These are phyloP conservation scores for Aspergillus leporis DNA, from an alignment of 495 filamentous ascomycete species.

Conservation along the genomic window DNA sequence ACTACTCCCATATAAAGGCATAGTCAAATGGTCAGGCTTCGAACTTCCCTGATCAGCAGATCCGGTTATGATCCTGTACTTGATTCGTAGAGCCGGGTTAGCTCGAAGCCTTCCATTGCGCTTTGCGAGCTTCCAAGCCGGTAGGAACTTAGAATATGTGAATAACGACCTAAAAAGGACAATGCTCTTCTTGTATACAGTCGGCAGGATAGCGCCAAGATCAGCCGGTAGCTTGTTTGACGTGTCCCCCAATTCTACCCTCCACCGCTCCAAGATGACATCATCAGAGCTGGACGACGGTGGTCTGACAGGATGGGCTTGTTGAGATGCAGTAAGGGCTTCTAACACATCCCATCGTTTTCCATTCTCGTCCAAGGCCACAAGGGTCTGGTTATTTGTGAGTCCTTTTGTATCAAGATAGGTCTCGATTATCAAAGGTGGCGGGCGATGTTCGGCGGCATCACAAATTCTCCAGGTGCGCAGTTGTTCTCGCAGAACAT, in stretches of 20 bases:
- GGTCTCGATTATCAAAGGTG: constrained; percentile 85
- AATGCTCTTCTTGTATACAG: constrained; percentile 93
- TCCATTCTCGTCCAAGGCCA: constrained; percentile 82
- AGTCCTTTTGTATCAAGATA: constrained; percentile 81
- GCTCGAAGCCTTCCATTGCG: constrained; percentile 65
- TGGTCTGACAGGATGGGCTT: constrained; percentile 31
- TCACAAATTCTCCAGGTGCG: constrained; percentile 77
- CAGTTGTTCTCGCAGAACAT: constrained; percentile 77
- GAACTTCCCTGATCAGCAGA: constrained; percentile 39
- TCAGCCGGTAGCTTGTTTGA: constrained; percentile 57
- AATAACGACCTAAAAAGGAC: constrained; percentile 94
- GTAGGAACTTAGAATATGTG: constrained; percentile 76
- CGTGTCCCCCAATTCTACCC: constrained; percentile 69
- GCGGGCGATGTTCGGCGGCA: constrained; percentile 73
- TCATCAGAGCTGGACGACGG: constrained; percentile 50
- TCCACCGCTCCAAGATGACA: constrained; percentile 90
- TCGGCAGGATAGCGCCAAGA: constrained; percentile 71
- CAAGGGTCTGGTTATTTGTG: constrained; percentile 81
- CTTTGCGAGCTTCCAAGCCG: constrained; percentile 84
- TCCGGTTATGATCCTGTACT: constrained; percentile 75
- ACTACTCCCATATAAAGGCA: constrained; percentile 68
- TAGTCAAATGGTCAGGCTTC: constrained; percentile 64
- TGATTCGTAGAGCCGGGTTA: constrained; percentile 64
- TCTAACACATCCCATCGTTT: constrained; percentile 91
- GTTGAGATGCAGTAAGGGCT: constrained; percentile 63